phyloP scores from a whole-genome alignment of 148 eudicot species.

The Limonium bicolor region DNA sequence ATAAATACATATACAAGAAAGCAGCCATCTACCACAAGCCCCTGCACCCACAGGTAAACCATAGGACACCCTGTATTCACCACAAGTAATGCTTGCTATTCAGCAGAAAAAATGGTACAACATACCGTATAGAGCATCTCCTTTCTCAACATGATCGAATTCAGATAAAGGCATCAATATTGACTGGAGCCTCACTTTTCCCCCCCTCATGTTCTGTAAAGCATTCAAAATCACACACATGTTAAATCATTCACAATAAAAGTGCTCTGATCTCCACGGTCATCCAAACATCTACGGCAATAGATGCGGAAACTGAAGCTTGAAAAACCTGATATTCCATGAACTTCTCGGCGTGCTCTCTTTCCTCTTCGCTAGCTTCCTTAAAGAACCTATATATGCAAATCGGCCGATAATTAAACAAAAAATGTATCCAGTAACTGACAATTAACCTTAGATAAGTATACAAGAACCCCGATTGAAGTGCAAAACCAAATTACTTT shows the following conservation, averaged over 20 bases:
- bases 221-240: not conserved
- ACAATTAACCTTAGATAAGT: not conserved
- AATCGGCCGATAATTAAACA: not conserved
- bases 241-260: not conserved
- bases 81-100: no score
- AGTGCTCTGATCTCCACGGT: not conserved
- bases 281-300: not conserved
- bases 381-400: constrained; percentile 50
- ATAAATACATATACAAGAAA: not conserved
- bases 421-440: not conserved
- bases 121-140: constrained; percentile 89
- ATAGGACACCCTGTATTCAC: no score
- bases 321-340: constrained; percentile 98
- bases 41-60: not conserved
- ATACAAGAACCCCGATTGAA: not conserved
- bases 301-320: not conserved
- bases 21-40: not conserved
- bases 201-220: constrained; percentile 83
- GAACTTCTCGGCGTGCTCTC: constrained; percentile 83
- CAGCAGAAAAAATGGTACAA: not conserved
- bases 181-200: constrained; percentile 79
- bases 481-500: constrained; percentile 23
- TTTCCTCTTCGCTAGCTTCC: constrained; percentile 89
- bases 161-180: constrained; percentile 81
- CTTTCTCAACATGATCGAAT: constrained; percentile 83